Evolutionary conservation across 176 grass and related monocot species (phyloP), one percentile per base, ranked within the genome.

Genomic region (Leersia perrieri): DNA sequence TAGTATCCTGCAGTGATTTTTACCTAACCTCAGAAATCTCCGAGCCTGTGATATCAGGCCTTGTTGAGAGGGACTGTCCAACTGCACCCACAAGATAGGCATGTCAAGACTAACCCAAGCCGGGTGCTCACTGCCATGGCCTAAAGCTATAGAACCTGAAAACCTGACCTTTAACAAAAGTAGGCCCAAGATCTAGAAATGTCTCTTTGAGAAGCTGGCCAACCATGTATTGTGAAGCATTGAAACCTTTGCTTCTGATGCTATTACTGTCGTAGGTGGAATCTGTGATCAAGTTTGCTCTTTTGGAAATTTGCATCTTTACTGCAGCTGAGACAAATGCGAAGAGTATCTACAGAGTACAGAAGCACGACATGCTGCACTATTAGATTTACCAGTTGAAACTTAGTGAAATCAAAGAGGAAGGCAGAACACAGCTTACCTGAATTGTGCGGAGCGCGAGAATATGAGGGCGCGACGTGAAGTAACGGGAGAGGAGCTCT

Each of bases 1-100:
- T 74, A 29, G 16, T 29, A 45, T 73, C 69, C 68, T 63, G 71
- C 55, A 77, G 61, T 71, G 64, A 23, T 78, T 92, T 92, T 84
- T 92, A 92, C 87, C 88, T 86, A 76, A 98, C 95, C 92, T 98
- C 90, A 61, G 88, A 94, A 91, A 98, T 89, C 84, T 98, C 95
- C 16, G 90, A 86, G 61, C 95, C 95, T 80, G 92, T 93, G 85
- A 98, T 93, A 72, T 98, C 95, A 42, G 95, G 88, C 60, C 95
- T 90, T 30, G 95, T 98, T 55, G 95, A 98, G 60, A 98, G 92
- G 47, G 95, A 98, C 38, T 98, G 95, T 65, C 95, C 95, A 63
- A 94, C 95, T 98, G 86, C 66, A 83, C 36, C 81, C 12, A 76
- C 74, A 88, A 81, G 33, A 89, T 34, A 82, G 41, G 73, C 41